phyloP scores from a whole-genome alignment of 129 eudicot species.

The Artemisia argyi region DNA sequence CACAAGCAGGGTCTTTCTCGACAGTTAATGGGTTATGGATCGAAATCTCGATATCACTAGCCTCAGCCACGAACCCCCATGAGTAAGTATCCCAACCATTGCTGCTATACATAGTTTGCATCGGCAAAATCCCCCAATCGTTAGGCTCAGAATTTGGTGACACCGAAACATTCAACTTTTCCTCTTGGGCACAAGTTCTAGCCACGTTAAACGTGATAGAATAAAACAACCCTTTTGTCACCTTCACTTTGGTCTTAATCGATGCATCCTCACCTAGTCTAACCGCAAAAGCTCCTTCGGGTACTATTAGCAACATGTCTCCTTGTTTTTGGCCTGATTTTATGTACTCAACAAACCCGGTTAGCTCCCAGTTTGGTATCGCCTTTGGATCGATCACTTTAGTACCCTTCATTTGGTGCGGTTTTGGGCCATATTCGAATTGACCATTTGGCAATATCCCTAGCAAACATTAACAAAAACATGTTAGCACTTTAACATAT shows the following conservation, averaged over 20 bases:
- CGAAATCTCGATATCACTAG: constrained; percentile 56
- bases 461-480: constrained; percentile 22
- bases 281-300: constrained; percentile 69
- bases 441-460: constrained; percentile 74
- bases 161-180: constrained; percentile 66
- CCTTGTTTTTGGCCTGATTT: constrained; percentile 79
- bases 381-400: constrained; percentile 50
- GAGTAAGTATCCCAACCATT: constrained; percentile 81
- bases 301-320: constrained; percentile 84
- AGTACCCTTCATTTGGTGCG: constrained; percentile 69
- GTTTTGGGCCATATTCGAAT: constrained; percentile 74
- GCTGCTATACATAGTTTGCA: constrained; percentile 81
- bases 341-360: constrained; percentile 83
- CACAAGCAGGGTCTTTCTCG: constrained; percentile 79
- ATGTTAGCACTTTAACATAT: background rate
- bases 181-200: constrained; percentile 84
- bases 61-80: constrained; percentile 78
- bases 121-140: constrained; percentile 71
- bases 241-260: constrained; percentile 56
- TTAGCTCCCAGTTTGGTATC: constrained; percentile 68
- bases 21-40: constrained; percentile 69
- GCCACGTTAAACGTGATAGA: constrained; percentile 69
- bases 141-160: constrained; percentile 52
- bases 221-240: constrained; percentile 60
- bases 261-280: constrained; percentile 75